A percentile compares a stretch with the other conserved stretches of the same genome.
Evolutionary conservation across 768 basidiomycete species (phyloP).

Genomic region (Tylopilus sp.): DNA sequence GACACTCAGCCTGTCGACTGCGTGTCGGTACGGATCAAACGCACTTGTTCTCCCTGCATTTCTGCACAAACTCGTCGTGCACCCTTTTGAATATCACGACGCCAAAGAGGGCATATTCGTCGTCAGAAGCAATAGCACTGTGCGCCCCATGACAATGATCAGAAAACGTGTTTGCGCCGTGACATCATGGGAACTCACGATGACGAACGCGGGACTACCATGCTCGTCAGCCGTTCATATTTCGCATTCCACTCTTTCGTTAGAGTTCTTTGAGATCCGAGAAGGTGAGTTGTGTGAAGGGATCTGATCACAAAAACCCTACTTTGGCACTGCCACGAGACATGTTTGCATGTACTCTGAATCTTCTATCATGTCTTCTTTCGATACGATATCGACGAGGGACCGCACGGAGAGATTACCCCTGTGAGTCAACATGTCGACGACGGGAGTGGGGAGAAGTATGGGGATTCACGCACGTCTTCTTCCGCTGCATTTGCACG

Average conservation of each 20-base stretch:
- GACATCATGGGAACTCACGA: constrained; percentile 47
- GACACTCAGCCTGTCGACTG: constrained; percentile 2
- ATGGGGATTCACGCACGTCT: constrained; percentile 54
- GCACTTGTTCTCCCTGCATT: constrained; percentile 93
- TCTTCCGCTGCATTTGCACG: constrained; percentile 90
- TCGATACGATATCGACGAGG: constrained; percentile 78
- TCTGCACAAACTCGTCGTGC: constrained; percentile 90
- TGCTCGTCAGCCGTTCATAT: constrained; percentile 83
- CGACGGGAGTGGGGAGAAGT: constrained; percentile 3
- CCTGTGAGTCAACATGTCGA: constrained; percentile 37
- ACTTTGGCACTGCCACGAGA: constrained; percentile 94
- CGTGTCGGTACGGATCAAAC: constrained; percentile 18
- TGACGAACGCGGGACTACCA: constrained; percentile 93
- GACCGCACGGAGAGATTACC: constrained; percentile 94
- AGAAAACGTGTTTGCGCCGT: constrained; percentile 16
- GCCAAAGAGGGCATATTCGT: constrained; percentile 82
- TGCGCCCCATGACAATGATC: constrained; percentile 13
- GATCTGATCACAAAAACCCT: constrained; percentile 26
- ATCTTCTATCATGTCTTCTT: constrained; percentile 77
- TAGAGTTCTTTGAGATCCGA: constrained; percentile 49
- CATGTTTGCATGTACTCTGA: constrained; percentile 94
- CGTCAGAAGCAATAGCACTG: constrained; percentile 78
- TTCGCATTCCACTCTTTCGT: constrained; percentile 85
- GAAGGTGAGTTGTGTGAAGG: constrained; percentile 12
- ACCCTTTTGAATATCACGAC: constrained; percentile 89